Evolutionary conservation across 306 rosid genomes (phyloP).

Genomic region (Sicyos edulis): DNA sequence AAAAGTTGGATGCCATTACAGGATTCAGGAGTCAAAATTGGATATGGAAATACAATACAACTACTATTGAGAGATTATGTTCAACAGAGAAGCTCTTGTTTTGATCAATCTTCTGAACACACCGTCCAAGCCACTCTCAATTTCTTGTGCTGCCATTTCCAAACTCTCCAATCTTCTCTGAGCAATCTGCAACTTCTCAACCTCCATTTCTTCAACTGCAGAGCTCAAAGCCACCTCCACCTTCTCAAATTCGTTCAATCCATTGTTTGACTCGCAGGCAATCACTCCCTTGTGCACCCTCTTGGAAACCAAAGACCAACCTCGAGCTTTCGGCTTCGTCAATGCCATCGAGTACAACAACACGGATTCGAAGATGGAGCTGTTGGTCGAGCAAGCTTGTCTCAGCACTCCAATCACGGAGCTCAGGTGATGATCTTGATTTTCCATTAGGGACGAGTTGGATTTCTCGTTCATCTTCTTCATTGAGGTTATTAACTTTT

Average conservation of each 20-base stretch:
- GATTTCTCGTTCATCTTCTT: conserved; percentile 41
- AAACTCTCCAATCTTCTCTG: conserved; percentile 33
- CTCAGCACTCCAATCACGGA: conserved; percentile 27
- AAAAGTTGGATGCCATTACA: conserved; percentile 21
- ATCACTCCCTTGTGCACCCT: conserved; percentile 31
- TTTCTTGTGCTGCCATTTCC: conserved; percentile 31
- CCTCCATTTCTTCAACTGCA: conserved; percentile 23
- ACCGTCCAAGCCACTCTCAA: conserved; percentile 38
- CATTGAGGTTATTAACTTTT: conserved; percentile 29
- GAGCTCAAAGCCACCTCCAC: conserved; percentile 33
- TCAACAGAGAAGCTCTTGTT: conserved; percentile 43
- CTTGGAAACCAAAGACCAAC: conserved; percentile 38
- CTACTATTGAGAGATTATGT: conserved; percentile 35
- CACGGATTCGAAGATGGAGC: conserved; percentile 35
- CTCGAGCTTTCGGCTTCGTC: conserved; percentile 19
- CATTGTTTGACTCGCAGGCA: conserved; percentile 31
- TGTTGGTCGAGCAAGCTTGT: conserved; percentile 30
- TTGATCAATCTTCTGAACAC: conserved; percentile 41
- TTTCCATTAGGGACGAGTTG: conserved; percentile 4
- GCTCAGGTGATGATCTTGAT: conserved; percentile 28
- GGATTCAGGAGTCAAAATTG: conserved; percentile 9
- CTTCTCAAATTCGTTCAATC: conserved; percentile 32
- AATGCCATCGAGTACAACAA: conserved; percentile 25
- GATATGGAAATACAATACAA: background rate
- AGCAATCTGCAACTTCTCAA: conserved; percentile 24